Conservation (phyloP, 345 rosid genomes). For the Theobroma cacao region DNA sequence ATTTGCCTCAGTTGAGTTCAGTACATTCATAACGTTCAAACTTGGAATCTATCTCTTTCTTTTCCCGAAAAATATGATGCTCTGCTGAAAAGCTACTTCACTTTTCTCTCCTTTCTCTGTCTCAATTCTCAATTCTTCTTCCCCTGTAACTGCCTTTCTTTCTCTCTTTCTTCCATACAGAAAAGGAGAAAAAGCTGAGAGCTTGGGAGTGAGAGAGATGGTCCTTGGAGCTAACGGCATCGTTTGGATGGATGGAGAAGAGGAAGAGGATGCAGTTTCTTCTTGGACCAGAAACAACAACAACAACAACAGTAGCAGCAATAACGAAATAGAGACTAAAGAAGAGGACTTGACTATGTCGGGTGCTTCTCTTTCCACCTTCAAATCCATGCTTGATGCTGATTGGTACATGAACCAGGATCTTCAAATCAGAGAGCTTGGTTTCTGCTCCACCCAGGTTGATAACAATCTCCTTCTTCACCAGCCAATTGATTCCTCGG, state of each 20-base stretch:
- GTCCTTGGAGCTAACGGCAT: slow-evolving; percentile 58
- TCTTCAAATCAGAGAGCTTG: slow-evolving; percentile 47
- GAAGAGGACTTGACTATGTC: slow-evolving; percentile 31
- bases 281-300: slow-evolving; percentile 54
- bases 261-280: slow-evolving; percentile 41
- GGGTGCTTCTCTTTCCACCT: slow-evolving; percentile 36
- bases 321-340: slow-evolving; percentile 18
- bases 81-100: neutral
- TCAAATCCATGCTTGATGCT: slow-evolving; percentile 67
- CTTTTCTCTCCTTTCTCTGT: neutral
- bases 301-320: slow-evolving; percentile 8
- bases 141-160: neutral
- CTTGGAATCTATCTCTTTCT: slow-evolving; percentile 13
- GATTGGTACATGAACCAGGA: slow-evolving; percentile 58
- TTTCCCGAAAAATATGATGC: slow-evolving; percentile 12
- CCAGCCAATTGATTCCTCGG: slow-evolving; percentile 57
- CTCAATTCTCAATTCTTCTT: neutral
- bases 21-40: slow-evolving; percentile 16
- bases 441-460: slow-evolving; percentile 34
- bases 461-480: slow-evolving; percentile 42
- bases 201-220: slow-evolving; percentile 28
- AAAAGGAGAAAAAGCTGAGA: neutral
- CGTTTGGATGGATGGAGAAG: slow-evolving; percentile 59
- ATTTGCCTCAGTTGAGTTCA: neutral
- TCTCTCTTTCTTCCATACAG: neutral